These are phyloP conservation scores for Penicillium turbatum DNA, from an alignment of 495 filamentous ascomycete genomes.

Conservation along the genomic window DNA sequence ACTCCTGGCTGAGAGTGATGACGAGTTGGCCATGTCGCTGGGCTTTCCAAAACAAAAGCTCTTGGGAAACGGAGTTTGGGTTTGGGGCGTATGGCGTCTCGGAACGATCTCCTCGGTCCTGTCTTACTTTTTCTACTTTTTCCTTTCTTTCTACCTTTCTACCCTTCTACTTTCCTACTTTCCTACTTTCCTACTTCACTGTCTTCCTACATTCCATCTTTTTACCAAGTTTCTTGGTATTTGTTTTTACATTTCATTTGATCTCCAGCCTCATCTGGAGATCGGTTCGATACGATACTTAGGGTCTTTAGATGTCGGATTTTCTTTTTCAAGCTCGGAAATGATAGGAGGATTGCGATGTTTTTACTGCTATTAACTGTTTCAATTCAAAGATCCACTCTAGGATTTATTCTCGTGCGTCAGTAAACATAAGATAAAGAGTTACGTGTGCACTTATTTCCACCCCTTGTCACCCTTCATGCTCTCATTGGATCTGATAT, in stretches of 20 bases:
- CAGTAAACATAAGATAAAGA: not conserved
- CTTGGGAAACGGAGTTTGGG: constrained; percentile 1
- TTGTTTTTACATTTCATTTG: not conserved
- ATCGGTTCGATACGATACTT: not conserved
- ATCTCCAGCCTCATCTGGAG: not conserved
- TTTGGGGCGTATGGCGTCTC: not conserved
- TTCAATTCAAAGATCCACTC: not conserved
- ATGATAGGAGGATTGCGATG: constrained; percentile 4
- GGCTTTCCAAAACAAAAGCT: constrained; percentile 11
- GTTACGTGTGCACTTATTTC: not conserved
- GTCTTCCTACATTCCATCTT: too few species aligned
- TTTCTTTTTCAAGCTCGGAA: not conserved
- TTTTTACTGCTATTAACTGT: not conserved
- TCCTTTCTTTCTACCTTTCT: too few species aligned
- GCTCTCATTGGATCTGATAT: not conserved
- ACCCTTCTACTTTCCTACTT: too few species aligned
- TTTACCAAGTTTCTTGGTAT: not conserved
- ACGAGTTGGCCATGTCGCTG: constrained; percentile 9
- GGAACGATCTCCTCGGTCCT: not conserved
- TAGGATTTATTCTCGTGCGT: not conserved
- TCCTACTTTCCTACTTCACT: too few species aligned
- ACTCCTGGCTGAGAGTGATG: constrained; percentile 4
- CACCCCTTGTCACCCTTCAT: not conserved
- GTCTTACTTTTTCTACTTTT: not conserved
- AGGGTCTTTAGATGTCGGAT: constrained; percentile 1